Percentiles rank a stretch among this genome's conserved stretches.
Evolutionary conservation across 2,329 filamentous ascomycete species (phyloP).

Genomic region (Fusarium clavum): DNA sequence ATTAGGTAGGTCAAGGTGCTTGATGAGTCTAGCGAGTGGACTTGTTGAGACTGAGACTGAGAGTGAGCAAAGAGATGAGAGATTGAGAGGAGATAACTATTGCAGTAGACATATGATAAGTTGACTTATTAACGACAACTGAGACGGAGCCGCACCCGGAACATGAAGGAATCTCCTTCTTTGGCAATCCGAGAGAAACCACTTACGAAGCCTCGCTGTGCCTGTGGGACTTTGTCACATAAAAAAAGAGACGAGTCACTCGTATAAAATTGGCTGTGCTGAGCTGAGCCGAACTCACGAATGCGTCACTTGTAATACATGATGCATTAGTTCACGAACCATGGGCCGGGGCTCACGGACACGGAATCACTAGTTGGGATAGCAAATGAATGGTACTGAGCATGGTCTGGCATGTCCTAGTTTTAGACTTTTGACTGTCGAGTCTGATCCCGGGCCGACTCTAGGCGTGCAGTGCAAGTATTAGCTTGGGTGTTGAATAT

Average conservation of each 20-base stretch:
- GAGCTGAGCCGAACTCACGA: background rate
- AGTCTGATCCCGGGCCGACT: constrained; percentile 29
- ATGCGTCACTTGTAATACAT: constrained; percentile 18
- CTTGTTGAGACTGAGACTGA: background rate
- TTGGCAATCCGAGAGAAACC: constrained; percentile 25
- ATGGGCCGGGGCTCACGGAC: constrained; percentile 20
- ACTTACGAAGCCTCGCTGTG: constrained; percentile 23
- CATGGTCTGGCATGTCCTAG: constrained; percentile 4
- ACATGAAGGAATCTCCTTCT: constrained; percentile 18
- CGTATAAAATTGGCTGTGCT: constrained; percentile 3
- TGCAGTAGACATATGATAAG: background rate
- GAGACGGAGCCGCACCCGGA: constrained; percentile 26
- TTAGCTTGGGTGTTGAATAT: background rate
- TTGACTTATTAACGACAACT: background rate
- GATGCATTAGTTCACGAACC: constrained; percentile 11
- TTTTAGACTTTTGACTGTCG: constrained; percentile 3
- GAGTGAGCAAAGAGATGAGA: background rate
- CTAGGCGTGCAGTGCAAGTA: background rate
- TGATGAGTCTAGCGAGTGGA: constrained; percentile 21
- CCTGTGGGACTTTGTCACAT: constrained; percentile 18
- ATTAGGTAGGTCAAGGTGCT: background rate
- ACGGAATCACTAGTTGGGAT: constrained; percentile 1
- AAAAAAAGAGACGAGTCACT: constrained; percentile 4
- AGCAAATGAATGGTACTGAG: background rate
- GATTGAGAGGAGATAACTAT: constrained; percentile 7